phyloP scores from a whole-genome alignment of 75 land plant species.

The Picea glauca region DNA sequence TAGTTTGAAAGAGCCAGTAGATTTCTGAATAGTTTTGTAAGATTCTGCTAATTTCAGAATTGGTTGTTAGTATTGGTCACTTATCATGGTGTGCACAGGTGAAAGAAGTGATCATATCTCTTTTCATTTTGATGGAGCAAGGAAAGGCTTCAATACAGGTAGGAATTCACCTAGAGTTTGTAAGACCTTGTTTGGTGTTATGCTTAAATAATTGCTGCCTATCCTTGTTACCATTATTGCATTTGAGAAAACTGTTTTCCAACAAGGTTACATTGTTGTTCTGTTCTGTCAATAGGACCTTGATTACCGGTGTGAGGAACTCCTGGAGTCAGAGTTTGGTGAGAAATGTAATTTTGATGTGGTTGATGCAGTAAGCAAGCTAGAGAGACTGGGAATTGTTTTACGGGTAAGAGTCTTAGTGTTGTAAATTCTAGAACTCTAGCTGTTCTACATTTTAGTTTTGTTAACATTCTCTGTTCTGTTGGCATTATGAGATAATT shows the following conservation, averaged over 20 bases:
- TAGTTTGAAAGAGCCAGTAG: not conserved
- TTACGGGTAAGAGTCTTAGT: constrained; percentile 48
- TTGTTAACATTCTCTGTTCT: not conserved
- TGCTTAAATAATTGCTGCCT: not conserved
- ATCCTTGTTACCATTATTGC: not conserved
- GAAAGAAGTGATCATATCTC: constrained; percentile 93
- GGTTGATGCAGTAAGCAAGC: constrained; percentile 82
- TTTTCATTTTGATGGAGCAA: constrained; percentile 80
- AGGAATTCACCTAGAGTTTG: not conserved
- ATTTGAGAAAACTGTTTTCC: not conserved
- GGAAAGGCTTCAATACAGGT: constrained; percentile 81
- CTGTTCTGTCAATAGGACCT: constrained; percentile 52
- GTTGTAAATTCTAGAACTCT: not conserved
- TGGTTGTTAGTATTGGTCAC: not conserved
- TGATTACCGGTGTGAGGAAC: constrained; percentile 74
- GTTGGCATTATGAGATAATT: constrained; percentile 3
- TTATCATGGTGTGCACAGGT: constrained; percentile 50
- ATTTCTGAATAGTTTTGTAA: not conserved
- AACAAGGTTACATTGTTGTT: not conserved
- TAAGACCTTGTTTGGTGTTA: not conserved
- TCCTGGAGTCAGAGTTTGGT: constrained; percentile 71
- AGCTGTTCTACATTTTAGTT: not conserved
- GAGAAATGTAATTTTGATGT: constrained; percentile 90
- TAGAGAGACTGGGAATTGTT: constrained; percentile 79
- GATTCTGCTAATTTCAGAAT: not conserved